Conservation (phyloP, 345 rosid species). For the Populus pruinosa region DNA sequence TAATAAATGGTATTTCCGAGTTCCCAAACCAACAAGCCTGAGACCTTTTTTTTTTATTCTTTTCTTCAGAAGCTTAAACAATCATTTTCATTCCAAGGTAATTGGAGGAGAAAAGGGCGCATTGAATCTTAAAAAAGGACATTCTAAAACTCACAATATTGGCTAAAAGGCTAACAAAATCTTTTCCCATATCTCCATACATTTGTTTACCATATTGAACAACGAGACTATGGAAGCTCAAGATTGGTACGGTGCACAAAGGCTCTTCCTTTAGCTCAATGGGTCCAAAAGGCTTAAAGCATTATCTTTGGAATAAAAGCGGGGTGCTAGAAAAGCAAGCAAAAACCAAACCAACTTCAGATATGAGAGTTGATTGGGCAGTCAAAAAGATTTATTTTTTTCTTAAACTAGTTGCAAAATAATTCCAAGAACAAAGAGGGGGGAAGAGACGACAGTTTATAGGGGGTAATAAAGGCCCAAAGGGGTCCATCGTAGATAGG, state of each 20-base stretch:
- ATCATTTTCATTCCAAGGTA: background rate
- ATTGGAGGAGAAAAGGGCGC: background rate
- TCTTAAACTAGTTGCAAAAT: background rate
- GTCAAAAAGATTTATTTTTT: background rate
- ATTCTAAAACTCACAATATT: background rate
- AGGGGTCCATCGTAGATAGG: constrained; percentile 22
- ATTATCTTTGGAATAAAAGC: background rate
- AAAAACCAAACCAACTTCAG: background rate
- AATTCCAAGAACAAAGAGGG: background rate
- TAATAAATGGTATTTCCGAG: too few species aligned
- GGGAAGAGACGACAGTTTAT: constrained; percentile 18
- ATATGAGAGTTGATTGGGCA: background rate
- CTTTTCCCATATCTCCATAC: background rate
- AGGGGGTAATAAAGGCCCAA: constrained; percentile 24
- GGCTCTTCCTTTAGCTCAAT: background rate
- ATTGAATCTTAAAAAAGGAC: background rate
- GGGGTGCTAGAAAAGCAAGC: background rate
- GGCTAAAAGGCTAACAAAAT: background rate
- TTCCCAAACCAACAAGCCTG: too few species aligned
- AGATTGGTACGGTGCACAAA: background rate
- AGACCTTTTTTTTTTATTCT: too few species aligned
- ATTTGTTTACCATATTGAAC: background rate
- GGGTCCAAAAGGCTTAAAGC: background rate
- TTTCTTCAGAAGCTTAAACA: too few species aligned
- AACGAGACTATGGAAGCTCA: background rate